Conservation (phyloP, 2,329 filamentous ascomycete species). For the Diplocarpon mali region DNA sequence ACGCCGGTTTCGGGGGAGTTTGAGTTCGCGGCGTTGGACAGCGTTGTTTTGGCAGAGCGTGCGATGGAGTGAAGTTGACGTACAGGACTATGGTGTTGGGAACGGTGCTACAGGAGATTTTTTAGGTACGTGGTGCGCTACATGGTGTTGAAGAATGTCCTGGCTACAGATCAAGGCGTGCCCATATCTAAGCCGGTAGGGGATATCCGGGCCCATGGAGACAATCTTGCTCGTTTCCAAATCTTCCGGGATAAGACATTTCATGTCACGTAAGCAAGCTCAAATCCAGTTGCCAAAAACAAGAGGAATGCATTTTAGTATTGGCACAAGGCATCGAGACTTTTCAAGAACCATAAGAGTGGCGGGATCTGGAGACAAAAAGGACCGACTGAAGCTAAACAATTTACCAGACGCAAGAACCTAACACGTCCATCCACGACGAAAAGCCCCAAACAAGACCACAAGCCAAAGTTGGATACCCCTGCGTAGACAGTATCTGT, state of each 20-base stretch:
- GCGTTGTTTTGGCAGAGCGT: background rate
- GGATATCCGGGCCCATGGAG: too few species aligned
- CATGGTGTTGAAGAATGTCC: too few species aligned
- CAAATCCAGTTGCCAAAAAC: too few species aligned
- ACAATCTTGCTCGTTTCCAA: background rate
- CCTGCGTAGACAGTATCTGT: too few species aligned
- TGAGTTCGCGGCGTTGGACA: conserved; percentile 20
- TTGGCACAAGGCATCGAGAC: conserved; percentile 4
- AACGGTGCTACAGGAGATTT: too few species aligned
- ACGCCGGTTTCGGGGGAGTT: conserved; percentile 34
- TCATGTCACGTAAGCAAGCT: background rate
- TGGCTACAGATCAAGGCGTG: too few species aligned
- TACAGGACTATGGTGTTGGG: too few species aligned
- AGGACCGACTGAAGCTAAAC: conserved; percentile 5
- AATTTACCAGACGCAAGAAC: background rate
- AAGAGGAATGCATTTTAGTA: conserved; percentile 4
- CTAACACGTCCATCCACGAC: background rate
- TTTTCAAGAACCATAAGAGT: conserved; percentile 4
- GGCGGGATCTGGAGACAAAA: background rate
- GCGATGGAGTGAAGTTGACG: background rate
- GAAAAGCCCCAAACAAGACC: background rate
- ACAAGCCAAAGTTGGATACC: too few species aligned
- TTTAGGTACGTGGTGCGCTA: too few species aligned
- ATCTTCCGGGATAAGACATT: background rate
- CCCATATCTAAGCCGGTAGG: too few species aligned